Evolutionary conservation across 2,329 filamentous ascomycete species (phyloP).

Genomic region (Claviceps arundinis): DNA sequence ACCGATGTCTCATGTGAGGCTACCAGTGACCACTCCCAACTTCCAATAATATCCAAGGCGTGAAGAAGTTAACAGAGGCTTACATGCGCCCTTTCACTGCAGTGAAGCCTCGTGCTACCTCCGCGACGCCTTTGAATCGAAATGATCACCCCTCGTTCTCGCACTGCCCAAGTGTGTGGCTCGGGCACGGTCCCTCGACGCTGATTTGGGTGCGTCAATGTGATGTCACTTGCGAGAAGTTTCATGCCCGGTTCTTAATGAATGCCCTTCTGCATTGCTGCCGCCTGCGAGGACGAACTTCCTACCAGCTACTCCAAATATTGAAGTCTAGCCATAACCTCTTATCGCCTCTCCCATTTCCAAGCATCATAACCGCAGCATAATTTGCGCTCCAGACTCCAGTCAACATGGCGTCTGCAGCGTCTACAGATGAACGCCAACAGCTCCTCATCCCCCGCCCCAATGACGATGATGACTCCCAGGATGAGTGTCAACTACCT

Average conservation of each 20-base stretch:
- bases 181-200: too few relatives aligned
- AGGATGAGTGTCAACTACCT: slow-evolving; percentile 1
- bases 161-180: too few relatives aligned
- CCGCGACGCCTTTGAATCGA: too few relatives aligned
- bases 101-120: too few relatives aligned
- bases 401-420: not conserved
- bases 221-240: not conserved
- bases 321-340: not conserved
- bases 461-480: not conserved
- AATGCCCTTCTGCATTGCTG: not conserved
- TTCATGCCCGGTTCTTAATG: too few relatives aligned
- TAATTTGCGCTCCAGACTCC: not conserved
- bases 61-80: too few relatives aligned
- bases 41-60: too few relatives aligned
- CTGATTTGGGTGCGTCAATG: not conserved
- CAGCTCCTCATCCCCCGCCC: slow-evolving; percentile 1
- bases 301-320: not conserved
- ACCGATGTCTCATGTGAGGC: too few relatives aligned
- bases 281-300: not conserved
- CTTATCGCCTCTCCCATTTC: too few relatives aligned
- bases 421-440: not conserved
- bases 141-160: too few relatives aligned
- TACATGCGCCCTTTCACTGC: too few relatives aligned
- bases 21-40: too few relatives aligned
- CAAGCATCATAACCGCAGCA: not conserved